Conservation (phyloP, 208 protist species). For the Acanthamoeba culbertsoni region DNA sequence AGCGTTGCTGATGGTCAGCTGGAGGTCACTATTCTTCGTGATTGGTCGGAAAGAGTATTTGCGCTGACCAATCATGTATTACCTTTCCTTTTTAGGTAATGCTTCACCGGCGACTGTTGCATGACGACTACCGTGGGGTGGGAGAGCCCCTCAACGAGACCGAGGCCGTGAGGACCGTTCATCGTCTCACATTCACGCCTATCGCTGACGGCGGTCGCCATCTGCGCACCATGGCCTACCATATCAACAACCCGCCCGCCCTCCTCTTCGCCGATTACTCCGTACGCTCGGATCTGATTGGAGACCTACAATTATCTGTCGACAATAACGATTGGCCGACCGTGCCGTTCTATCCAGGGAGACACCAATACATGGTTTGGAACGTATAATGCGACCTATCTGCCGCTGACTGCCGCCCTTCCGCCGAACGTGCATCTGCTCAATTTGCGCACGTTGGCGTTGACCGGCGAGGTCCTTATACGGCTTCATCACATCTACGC, state of each 20-base stretch:
- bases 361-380: neutral
- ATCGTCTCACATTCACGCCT: neutral
- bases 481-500: neutral
- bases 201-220: neutral
- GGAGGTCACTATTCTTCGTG: neutral
- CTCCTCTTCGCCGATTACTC: neutral
- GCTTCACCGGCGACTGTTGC: neutral
- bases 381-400: neutral
- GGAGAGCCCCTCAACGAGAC: slow-evolving; percentile 26
- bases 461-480: neutral
- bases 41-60: neutral
- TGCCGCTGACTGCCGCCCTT: neutral
- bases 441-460: neutral
- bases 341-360: neutral
- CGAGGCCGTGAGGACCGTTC: neutral
- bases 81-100: neutral
- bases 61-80: neutral
- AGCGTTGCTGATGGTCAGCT: neutral
- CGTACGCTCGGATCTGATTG: neutral
- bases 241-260: neutral
- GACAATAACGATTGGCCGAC: no score
- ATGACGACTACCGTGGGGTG: slow-evolving; percentile 15
- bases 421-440: slow-evolving; percentile 16
- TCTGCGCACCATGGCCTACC: neutral
- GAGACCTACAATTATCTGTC: neutral